These are phyloP conservation scores for Pythium periplocum DNA, from an alignment of 352 stramenopile species.

Conservation along the genomic window DNA sequence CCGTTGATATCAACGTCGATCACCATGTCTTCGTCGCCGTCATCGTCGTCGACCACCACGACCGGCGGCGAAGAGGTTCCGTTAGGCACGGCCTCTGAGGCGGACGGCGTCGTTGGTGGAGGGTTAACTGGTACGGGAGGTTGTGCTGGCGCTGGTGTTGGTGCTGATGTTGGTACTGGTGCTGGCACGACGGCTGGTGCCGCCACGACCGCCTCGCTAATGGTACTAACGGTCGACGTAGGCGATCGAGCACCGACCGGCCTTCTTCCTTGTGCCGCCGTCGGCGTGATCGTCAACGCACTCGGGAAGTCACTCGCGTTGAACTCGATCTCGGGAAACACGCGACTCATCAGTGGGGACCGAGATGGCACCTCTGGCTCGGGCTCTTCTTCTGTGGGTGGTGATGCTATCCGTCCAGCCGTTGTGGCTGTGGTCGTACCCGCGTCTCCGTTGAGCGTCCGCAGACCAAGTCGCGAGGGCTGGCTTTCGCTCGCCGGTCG, in stretches of 20 bases:
- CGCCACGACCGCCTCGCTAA: background rate
- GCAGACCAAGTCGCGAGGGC: background rate
- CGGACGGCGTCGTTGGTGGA: background rate
- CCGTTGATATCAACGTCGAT: background rate
- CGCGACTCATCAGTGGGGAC: conserved; percentile 18
- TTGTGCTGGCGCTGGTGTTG: background rate
- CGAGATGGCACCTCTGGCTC: background rate
- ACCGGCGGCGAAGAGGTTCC: background rate
- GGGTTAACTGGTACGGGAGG: background rate
- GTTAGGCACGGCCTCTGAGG: background rate
- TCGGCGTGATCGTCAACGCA: conserved; percentile 7
- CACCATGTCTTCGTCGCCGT: conserved; percentile 9
- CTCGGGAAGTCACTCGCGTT: conserved; percentile 28
- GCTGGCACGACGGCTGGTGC: background rate
- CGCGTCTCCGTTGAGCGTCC: background rate
- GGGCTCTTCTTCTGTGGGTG: background rate
- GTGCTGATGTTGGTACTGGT: background rate
- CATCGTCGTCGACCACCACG: conserved; percentile 14
- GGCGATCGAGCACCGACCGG: background rate
- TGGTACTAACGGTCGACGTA: background rate
- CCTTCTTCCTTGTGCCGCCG: conserved; percentile 14
- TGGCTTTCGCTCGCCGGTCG: conserved; percentile 1
- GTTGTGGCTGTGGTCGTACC: background rate
- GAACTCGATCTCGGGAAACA: conserved; percentile 23
- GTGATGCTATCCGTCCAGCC: background rate